phyloP scores from a whole-genome alignment of 805 yeast genomes.

The Huiozyma sinensis region DNA sequence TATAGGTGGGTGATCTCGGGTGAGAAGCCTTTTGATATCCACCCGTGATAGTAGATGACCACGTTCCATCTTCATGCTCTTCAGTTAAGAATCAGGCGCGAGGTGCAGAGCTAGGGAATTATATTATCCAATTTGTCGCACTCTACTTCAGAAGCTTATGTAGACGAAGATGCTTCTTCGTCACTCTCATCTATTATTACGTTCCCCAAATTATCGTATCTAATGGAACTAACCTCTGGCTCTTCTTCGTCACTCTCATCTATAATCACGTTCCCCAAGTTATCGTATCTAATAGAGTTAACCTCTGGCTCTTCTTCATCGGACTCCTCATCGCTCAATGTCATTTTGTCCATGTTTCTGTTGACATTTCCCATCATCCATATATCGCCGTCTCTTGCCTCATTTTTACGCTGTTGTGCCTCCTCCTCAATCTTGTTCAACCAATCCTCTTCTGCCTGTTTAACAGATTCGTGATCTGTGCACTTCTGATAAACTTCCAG shows the following conservation, averaged over 20 bases:
- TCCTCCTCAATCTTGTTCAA: slow-evolving; percentile 58
- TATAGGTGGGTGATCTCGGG: too few relatives aligned
- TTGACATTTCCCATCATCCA: slow-evolving; percentile 78
- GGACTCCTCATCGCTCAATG: slow-evolving; percentile 9
- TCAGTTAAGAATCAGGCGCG: too few relatives aligned
- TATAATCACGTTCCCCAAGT: slow-evolving; percentile 17
- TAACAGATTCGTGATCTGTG: slow-evolving; percentile 67
- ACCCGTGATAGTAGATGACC: neutral
- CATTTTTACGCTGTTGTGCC: slow-evolving; percentile 47
- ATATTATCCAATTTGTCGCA: slow-evolving; percentile 16
- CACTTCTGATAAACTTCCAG: slow-evolving; percentile 66
- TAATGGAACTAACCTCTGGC: slow-evolving; percentile 6
- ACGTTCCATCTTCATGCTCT: neutral
- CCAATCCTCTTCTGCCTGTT: slow-evolving; percentile 65
- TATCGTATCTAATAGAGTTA: slow-evolving; percentile 12
- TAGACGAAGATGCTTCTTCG: too few relatives aligned
- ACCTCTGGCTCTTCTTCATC: slow-evolving; percentile 10
- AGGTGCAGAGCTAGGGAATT: slow-evolving; percentile 6
- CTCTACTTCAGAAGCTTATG: neutral
- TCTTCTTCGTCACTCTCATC: slow-evolving; percentile 19
- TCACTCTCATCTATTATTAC: slow-evolving; percentile 10
- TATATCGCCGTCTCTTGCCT: slow-evolving; percentile 44
- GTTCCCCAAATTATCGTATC: slow-evolving; percentile 17
- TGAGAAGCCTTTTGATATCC: too few relatives aligned
- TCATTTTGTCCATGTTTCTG: slow-evolving; percentile 23